These are phyloP conservation scores for Crucibulum laeve DNA, from an alignment of 768 basidiomycete species.

Conservation along the genomic window DNA sequence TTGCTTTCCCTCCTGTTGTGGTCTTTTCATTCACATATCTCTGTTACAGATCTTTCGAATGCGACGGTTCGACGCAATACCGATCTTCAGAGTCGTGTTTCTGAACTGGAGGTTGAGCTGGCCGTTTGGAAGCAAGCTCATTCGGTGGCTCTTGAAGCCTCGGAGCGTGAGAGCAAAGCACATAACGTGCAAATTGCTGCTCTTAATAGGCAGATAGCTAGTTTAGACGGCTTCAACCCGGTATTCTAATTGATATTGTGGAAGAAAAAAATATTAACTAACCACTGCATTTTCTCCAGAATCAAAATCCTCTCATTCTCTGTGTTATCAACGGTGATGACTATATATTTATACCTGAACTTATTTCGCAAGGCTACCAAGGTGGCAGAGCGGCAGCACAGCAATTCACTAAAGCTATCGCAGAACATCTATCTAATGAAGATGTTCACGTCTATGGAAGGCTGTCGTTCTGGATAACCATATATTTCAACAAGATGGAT, in stretches of 20 bases:
- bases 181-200: constrained; percentile 65
- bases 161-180: constrained; percentile 58
- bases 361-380: constrained; percentile 57
- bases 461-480: constrained; percentile 71
- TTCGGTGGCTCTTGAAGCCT: constrained; percentile 53
- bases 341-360: constrained; percentile 56
- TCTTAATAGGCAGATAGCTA: constrained; percentile 61
- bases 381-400: constrained; percentile 66
- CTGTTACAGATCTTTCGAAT: constrained; percentile 51
- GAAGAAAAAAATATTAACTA: not conserved
- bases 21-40: constrained; percentile 4
- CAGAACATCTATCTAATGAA: constrained; percentile 61
- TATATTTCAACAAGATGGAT: constrained; percentile 64
- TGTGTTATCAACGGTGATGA: constrained; percentile 74
- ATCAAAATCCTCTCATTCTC: constrained; percentile 63
- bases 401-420: constrained; percentile 62
- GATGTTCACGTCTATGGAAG: constrained; percentile 57
- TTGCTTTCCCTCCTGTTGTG: constrained; percentile 5
- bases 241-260: constrained; percentile 18
- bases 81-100: constrained; percentile 59
- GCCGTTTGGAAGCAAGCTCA: constrained; percentile 71
- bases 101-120: constrained; percentile 67
- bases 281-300: constrained; percentile 26
- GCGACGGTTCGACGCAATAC: constrained; percentile 60
- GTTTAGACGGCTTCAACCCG: constrained; percentile 48